Conservation (phyloP, 2,329 filamentous ascomycete genomes). For the Fusarium pseudocircinatum region DNA sequence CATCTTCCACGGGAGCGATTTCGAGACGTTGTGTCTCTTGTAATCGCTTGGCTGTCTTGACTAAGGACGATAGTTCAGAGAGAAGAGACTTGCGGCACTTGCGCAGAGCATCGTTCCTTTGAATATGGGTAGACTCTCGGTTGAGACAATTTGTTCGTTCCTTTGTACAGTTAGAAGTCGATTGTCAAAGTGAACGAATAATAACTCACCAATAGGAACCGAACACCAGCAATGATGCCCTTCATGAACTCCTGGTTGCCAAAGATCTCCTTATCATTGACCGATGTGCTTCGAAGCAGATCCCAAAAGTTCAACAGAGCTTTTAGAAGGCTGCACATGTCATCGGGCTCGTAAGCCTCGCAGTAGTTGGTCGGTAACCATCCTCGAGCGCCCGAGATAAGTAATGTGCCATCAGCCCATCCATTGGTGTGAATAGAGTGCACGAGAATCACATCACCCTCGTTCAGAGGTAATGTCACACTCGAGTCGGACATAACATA, state of each 20-base stretch:
- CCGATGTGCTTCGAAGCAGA: constrained; percentile 79
- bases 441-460: constrained; percentile 91
- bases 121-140: constrained; percentile 79
- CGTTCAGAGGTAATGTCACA: constrained; percentile 86
- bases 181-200: neutral
- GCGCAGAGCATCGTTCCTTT: constrained; percentile 78
- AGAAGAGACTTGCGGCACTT: constrained; percentile 86
- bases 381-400: constrained; percentile 85
- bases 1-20: constrained; percentile 60
- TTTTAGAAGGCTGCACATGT: constrained; percentile 85
- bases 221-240: constrained; percentile 91
- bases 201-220: constrained; percentile 81
- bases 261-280: constrained; percentile 81
- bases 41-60: constrained; percentile 87
- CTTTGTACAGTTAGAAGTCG: constrained; percentile 54
- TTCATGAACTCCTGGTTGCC: constrained; percentile 94
- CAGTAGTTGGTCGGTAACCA: constrained; percentile 99
- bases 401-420: constrained; percentile 94
- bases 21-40: constrained; percentile 74
- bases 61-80: constrained; percentile 87
- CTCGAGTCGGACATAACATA: constrained; percentile 82
- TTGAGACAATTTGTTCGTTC: constrained; percentile 90
- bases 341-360: constrained; percentile 89
- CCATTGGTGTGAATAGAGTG: constrained; percentile 98
- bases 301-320: constrained; percentile 94